phyloP scores from a whole-genome alignment of 441 rosid species.

The Pelargonium citronellum region DNA sequence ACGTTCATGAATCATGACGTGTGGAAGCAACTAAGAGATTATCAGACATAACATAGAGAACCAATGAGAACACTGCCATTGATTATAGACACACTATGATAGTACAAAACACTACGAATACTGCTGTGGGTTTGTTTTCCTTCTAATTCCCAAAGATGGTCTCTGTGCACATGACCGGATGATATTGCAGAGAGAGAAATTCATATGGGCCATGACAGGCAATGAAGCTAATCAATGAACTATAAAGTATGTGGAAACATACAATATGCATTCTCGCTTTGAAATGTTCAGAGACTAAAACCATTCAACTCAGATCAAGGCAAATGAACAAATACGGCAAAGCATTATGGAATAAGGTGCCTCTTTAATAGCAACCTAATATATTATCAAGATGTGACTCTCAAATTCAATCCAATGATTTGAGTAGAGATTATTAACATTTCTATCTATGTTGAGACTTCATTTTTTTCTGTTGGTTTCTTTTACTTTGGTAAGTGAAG shows the following conservation, averaged over 20 bases:
- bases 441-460: neutral
- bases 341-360: neutral
- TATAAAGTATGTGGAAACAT: neutral
- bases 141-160: neutral
- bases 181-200: neutral
- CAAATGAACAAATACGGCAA: neutral
- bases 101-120: neutral
- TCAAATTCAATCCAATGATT: neutral
- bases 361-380: neutral
- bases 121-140: neutral
- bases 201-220: neutral
- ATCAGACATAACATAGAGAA: neutral
- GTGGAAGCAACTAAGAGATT: conserved; percentile 2
- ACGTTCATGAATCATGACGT: neutral
- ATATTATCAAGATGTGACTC: neutral
- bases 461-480: neutral
- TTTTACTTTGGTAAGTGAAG: neutral
- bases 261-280: neutral
- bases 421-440: neutral
- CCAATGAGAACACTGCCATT: neutral
- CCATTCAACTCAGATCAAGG: neutral
- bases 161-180: neutral
- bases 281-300: neutral
- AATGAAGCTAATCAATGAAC: neutral
- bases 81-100: neutral